Percentiles rank a stretch among this genome's conserved stretches.
These are phyloP conservation scores for Septoria linicola DNA, from an alignment of 2,329 filamentous ascomycete genomes.

Conservation along the genomic window DNA sequence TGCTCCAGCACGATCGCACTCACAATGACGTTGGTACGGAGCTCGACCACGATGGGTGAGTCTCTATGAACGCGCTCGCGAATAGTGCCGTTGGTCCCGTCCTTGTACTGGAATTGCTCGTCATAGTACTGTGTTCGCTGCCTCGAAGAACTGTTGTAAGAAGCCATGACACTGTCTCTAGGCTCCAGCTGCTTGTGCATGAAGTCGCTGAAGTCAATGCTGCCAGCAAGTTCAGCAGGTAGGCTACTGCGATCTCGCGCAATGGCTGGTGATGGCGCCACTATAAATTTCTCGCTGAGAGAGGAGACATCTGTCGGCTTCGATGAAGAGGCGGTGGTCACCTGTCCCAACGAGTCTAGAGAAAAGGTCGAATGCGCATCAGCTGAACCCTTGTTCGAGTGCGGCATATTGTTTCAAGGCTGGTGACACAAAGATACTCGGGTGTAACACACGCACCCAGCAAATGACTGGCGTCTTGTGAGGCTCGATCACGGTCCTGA, in stretches of 20 bases:
- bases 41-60: conserved; percentile 49
- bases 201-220: conserved; percentile 21
- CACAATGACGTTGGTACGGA: conserved; percentile 54
- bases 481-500: conserved; percentile 15
- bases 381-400: conserved; percentile 17
- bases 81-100: conserved; percentile 26
- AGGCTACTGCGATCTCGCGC: conserved; percentile 19
- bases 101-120: conserved; percentile 37
- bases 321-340: conserved; percentile 2
- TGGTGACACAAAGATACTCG: conserved; percentile 5
- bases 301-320: conserved; percentile 5
- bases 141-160: conserved; percentile 30
- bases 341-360: conserved; percentile 2
- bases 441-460: conserved; percentile 18
- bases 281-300: neutral
- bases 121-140: conserved; percentile 40
- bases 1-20: conserved; percentile 28
- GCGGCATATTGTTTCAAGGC: conserved; percentile 23
- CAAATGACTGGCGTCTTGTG: conserved; percentile 7
- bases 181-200: conserved; percentile 25
- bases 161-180: conserved; percentile 24
- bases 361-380: conserved; percentile 18
- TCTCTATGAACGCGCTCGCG: conserved; percentile 47
- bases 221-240: conserved; percentile 16
- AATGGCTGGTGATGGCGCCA: neutral